Base-by-base conservation (phyloP, 2,329 filamentous ascomycete species). In the Cercospora zeae-maydis region DNA sequence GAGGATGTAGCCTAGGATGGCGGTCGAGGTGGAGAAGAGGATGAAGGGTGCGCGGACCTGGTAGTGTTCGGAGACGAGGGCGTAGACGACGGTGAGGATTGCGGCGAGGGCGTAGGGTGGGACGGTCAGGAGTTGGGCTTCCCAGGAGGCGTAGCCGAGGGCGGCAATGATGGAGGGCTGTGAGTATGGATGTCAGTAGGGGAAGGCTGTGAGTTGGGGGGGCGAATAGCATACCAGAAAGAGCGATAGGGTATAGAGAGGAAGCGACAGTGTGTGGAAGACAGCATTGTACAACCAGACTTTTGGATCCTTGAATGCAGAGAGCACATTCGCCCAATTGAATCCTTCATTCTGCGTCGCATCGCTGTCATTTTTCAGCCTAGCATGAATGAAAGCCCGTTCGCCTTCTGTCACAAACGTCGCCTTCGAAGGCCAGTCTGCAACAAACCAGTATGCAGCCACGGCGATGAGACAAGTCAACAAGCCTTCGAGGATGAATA, bases 261-360 rank as follows among this genome's bases (percentile, higher is more conserved):
- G 78, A 80, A 92, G 75, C 61, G 85, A 88, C 80, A 91, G 86
- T 4, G 88, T 90, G 72, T 92, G 88, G 69, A 90, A 91, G 0
- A 82, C 84, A 0, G 90, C 73, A 0, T 88, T 87, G 67, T 92
- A 92, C 0, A 92, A 79, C 86, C 86, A 91, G 70, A 87, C 87
- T 71, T 88, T 91, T 1, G 84, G 83, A 68, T 93, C 88, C 13
- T 80, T 84, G 42, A 91, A 74, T 0, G 89, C 89, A 16, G 84
- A 79, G 24, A 75, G 61, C 0, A 92, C 89, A 19, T 87, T 86
- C 0, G 68, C 74, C 90, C 90, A 93, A 3, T 78, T 83, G 70
- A 93, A 92, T 0, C 77, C 72, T 67, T 93, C 90, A 53, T 87
- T 78, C 4, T 86, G 83, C 0, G 86, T 90, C 0, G 88, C 86